Conservation (phyloP, 768 basidiomycete species). For the Cytidiella melzeri region DNA sequence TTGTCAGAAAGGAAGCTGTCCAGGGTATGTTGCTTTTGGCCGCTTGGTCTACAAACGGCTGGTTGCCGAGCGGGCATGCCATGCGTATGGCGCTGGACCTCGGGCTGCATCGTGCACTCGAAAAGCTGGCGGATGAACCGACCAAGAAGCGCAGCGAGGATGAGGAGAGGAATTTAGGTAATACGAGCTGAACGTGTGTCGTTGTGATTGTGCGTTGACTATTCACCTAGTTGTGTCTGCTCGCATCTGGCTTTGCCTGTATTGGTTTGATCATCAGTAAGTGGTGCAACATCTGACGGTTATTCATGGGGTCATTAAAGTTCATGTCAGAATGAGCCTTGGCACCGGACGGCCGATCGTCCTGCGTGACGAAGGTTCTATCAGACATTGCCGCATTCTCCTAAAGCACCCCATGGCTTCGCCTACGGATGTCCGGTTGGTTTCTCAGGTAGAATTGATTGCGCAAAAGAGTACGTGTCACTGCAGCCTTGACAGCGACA, state of each 20-base stretch:
- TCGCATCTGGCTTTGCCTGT: constrained; percentile 89
- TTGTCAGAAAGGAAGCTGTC: constrained; percentile 91
- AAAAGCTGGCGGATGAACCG: constrained; percentile 75
- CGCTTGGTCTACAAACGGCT: constrained; percentile 92
- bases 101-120: constrained; percentile 86
- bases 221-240: constrained; percentile 70
- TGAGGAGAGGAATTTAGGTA: constrained; percentile 84
- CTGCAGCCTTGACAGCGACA: background rate
- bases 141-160: constrained; percentile 57
- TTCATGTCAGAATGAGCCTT: constrained; percentile 68
- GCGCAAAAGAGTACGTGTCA: constrained; percentile 73
- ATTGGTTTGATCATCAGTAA: constrained; percentile 95
- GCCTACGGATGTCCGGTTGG: constrained; percentile 81
- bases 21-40: constrained; percentile 91
- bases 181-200: constrained; percentile 12
- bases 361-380: constrained; percentile 82
- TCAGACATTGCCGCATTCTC: constrained; percentile 77
- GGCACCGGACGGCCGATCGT: constrained; percentile 90
- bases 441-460: constrained; percentile 86
- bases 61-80: constrained; percentile 93
- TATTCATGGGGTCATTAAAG: too few relatives aligned
- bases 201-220: background rate
- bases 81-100: constrained; percentile 95
- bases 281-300: constrained; percentile 24
- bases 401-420: constrained; percentile 83